A percentile compares a stretch with the other conserved stretches of the same genome.
Conservation (phyloP, 2,329 filamentous ascomycete genomes). For the Penicillium italicum region DNA sequence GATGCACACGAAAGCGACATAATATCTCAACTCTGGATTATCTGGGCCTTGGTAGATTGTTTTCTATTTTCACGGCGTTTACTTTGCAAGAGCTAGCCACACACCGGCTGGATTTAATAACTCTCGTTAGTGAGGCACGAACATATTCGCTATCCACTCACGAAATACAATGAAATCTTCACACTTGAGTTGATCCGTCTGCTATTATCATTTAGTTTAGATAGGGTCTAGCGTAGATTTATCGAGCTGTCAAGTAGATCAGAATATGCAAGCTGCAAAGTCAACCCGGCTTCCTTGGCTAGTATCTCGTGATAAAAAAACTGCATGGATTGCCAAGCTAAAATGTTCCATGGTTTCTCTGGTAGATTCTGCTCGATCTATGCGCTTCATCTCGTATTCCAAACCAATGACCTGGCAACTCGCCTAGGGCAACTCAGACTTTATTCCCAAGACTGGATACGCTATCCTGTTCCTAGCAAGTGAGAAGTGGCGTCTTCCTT, state of each 20-base stretch:
- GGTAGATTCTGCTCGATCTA: background rate
- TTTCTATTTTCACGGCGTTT: conserved; percentile 1
- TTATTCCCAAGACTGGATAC: background rate
- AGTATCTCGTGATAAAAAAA: background rate
- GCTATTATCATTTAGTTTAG: no score
- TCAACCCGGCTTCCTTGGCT: background rate
- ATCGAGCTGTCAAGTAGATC: background rate
- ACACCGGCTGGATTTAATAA: background rate
- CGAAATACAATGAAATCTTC: background rate
- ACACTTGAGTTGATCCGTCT: background rate
- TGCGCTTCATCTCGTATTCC: background rate
- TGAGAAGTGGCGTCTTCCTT: background rate
- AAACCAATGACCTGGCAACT: background rate
- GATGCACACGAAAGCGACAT: background rate
- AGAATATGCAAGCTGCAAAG: background rate
- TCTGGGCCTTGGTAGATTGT: background rate
- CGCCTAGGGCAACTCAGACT: background rate
- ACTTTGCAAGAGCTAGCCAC: background rate
- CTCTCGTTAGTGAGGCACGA: background rate
- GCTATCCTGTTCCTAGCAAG: background rate
- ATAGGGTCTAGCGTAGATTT: background rate
- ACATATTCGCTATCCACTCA: background rate
- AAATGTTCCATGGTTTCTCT: background rate
- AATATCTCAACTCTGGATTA: background rate
- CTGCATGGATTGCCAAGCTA: background rate